A percentile compares a stretch with the other conserved stretches of the same genome.
These are phyloP conservation scores for Otatea glauca DNA, from an alignment of 176 grass and related monocot genomes.

Conservation along the genomic window DNA sequence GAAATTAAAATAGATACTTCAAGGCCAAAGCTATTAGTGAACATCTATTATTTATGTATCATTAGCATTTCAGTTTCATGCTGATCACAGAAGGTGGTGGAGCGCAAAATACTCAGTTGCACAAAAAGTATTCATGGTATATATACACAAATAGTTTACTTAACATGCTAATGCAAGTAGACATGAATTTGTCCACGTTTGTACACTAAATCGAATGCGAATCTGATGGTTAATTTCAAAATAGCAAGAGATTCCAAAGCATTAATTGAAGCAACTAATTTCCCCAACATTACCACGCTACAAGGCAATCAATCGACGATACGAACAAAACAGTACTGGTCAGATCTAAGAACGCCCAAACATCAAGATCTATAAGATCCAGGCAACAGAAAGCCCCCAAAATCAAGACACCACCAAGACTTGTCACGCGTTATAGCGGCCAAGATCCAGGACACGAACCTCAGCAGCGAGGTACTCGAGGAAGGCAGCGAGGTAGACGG, in stretches of 20 bases:
- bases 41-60: no score
- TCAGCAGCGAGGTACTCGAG: constrained; percentile 82
- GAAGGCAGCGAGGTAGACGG: constrained; percentile 74
- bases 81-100: no score
- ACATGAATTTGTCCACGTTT: no score
- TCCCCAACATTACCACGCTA: fast-evolving
- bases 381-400: neutral
- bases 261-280: neutral
- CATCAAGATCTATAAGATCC: neutral
- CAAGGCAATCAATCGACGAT: fast-evolving
- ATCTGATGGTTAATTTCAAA: neutral
- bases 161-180: no score
- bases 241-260: neutral
- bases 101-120: no score
- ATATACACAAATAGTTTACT: no score
- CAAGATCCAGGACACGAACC: constrained; percentile 27
- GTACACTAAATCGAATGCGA: neutral
- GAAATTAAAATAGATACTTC: no score
- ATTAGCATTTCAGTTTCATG: no score
- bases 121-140: no score
- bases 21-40: no score
- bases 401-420: constrained; percentile 23
- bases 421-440: neutral
- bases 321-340: neutral
- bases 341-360: neutral